Base-by-base conservation (phyloP, 768 basidiomycete species). In the Trametes meyenii region DNA sequence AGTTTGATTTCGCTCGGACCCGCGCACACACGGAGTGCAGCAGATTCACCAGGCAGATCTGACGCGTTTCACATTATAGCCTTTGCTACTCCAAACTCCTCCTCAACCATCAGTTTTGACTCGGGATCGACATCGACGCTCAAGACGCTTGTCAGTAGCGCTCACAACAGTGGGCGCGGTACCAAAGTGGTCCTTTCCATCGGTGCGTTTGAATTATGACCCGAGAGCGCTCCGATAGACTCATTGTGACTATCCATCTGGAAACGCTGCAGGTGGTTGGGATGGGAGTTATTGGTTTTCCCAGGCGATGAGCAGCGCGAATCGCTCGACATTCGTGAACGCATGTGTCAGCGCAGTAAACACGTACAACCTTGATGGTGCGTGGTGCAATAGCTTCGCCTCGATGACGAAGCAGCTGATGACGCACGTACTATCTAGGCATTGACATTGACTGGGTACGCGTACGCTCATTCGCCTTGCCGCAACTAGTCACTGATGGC, bases 111-210 rank as follows among this genome's bases (percentile, higher is more conserved):
- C 24, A 72, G 74, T 42, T 86, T 83, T 74, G 83, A 82, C 44
- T 72, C 74, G 42, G 79, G 82, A 24, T 81, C 82, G 39, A 79
- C 78, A 40, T 74, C 77, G 7, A 76, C 86, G 33, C 77, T 92
- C 10, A 75, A 78, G 63, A 73, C 85, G 36, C 77, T 89, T 16
- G 89, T 90, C 26, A 74, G 74, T 17, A 74, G 74, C 48, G 89
- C 83, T 2, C 83, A 83, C 54, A 79, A 77, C 12, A 83, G 81
- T 63, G 83, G 82, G 0, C 75, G 79, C 29, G 84, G 83, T 1
- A 89, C 88, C 46, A 83, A 83, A 67, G 82, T 91, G 55, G 83
- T 86, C 46, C 77, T 90, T 24, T 85, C 86, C 35, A 80, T 91
- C 56, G 89, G 88, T 76, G 76, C 71, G 67, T 81, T 24, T 51